phyloP scores from a whole-genome alignment of 177 flowering plant species.

The Vitis hybrid region DNA sequence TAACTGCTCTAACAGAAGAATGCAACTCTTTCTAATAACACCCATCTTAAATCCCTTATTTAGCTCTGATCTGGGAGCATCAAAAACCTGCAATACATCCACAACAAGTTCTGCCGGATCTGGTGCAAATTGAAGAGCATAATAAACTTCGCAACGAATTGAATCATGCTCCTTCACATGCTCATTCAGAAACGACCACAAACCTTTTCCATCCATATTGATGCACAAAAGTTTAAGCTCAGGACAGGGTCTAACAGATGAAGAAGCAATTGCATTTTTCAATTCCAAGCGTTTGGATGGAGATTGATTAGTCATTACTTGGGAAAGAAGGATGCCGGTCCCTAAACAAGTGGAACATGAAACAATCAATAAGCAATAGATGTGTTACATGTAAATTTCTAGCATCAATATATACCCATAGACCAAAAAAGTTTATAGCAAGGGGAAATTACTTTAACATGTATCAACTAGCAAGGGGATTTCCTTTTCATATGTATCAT shows the following conservation, averaged over 20 bases:
- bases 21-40: constrained; percentile 21
- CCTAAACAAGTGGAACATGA: too few species aligned
- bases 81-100: constrained; percentile 27
- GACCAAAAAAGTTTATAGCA: too few species aligned
- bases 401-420: too few species aligned
- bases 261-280: neutral
- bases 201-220: constrained; percentile 20
- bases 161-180: constrained; percentile 6
- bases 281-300: neutral
- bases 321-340: too few species aligned
- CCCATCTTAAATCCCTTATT: constrained; percentile 6
- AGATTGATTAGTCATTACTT: too few species aligned
- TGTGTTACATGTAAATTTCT: too few species aligned
- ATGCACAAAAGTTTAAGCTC: neutral
- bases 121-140: constrained; percentile 10
- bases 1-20: constrained; percentile 29
- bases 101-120: constrained; percentile 36
- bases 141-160: constrained; percentile 11
- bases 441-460: too few species aligned
- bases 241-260: too few species aligned
- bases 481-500: too few species aligned
- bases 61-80: neutral
- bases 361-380: too few species aligned
- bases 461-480: too few species aligned
- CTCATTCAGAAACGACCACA: constrained; percentile 23